Evolutionary conservation across 2,329 filamentous ascomycete genomes (phyloP).

Genomic region (Paraphaeosphaeria sporulosa): DNA sequence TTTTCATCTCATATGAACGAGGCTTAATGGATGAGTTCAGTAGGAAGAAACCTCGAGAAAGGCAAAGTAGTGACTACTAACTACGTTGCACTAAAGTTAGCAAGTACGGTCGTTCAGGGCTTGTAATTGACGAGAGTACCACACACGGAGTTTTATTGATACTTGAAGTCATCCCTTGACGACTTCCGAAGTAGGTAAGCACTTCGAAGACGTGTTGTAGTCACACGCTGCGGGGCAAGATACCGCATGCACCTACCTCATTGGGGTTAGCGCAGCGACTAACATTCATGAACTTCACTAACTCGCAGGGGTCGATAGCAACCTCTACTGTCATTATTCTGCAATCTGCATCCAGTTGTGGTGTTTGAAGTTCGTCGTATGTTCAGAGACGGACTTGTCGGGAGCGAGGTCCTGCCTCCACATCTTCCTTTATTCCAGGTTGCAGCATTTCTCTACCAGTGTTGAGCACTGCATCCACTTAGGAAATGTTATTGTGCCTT

Average conservation of each 20-base stretch:
- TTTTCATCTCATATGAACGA: background rate
- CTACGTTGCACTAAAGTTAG: background rate
- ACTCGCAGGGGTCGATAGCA: too few relatives aligned
- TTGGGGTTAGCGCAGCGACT: slow-evolving; percentile 5
- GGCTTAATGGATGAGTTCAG: background rate
- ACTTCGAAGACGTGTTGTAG: background rate
- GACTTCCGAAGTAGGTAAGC: background rate
- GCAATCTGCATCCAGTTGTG: too few relatives aligned
- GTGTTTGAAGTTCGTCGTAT: too few relatives aligned
- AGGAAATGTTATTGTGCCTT: too few relatives aligned
- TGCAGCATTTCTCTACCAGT: too few relatives aligned
- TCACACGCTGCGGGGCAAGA: slow-evolving; percentile 10
- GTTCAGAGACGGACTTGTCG: too few relatives aligned
- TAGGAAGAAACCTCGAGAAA: background rate
- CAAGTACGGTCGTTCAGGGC: background rate
- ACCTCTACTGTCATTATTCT: too few relatives aligned
- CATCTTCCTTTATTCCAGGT: too few relatives aligned
- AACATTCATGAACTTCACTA: background rate
- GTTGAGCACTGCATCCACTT: too few relatives aligned
- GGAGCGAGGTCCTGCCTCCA: too few relatives aligned
- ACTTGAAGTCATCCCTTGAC: background rate
- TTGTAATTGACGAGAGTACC: background rate
- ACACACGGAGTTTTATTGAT: background rate
- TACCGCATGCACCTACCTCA: slow-evolving; percentile 15
- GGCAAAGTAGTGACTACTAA: background rate